phyloP scores from a whole-genome alignment of 2,329 filamentous ascomycete species.

The Hypoxylon sp. region DNA sequence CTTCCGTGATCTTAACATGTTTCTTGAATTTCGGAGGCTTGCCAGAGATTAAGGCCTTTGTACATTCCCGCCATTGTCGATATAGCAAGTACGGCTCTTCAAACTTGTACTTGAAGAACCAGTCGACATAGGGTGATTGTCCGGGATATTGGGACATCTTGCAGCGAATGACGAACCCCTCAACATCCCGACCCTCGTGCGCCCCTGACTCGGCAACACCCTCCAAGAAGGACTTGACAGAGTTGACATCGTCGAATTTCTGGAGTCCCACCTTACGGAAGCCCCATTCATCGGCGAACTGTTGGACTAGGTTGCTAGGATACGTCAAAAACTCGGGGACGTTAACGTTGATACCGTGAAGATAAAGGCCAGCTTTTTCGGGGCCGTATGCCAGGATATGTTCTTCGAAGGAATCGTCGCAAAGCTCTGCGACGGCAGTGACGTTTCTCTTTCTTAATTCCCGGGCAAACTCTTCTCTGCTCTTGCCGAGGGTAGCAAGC shows the following conservation, averaged over 20 bases:
- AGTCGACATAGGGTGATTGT: slow-evolving; percentile 78
- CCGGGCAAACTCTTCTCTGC: slow-evolving; percentile 81
- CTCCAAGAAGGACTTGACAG: slow-evolving; percentile 87
- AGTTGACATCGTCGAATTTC: slow-evolving; percentile 78
- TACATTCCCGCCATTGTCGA: slow-evolving; percentile 97
- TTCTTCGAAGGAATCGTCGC: slow-evolving; percentile 96
- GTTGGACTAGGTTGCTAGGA: slow-evolving; percentile 84
- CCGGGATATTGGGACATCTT: slow-evolving; percentile 71
- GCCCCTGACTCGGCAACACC: slow-evolving; percentile 88
- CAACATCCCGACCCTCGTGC: slow-evolving; percentile 91
- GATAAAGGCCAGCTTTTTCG: slow-evolving; percentile 88
- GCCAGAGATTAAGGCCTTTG: slow-evolving; percentile 86
- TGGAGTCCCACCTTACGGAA: slow-evolving; percentile 91
- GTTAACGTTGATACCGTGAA: slow-evolving; percentile 97
- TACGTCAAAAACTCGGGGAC: slow-evolving; percentile 93
- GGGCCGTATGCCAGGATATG: slow-evolving; percentile 92
- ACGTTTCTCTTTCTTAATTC: slow-evolving; percentile 84
- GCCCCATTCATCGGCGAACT: slow-evolving; percentile 92
- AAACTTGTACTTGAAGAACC: slow-evolving; percentile 99
- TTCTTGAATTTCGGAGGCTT: slow-evolving; percentile 85
- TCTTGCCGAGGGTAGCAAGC: slow-evolving; percentile 82
- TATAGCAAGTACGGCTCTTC: slow-evolving; percentile 99
- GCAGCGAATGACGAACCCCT: slow-evolving; percentile 97
- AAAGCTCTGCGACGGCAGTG: slow-evolving; percentile 96
- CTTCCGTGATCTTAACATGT: slow-evolving; percentile 89